These are phyloP conservation scores for Pseudogymnoascus pannorum DNA, from an alignment of 2,329 filamentous ascomycete genomes.

Conservation along the genomic window DNA sequence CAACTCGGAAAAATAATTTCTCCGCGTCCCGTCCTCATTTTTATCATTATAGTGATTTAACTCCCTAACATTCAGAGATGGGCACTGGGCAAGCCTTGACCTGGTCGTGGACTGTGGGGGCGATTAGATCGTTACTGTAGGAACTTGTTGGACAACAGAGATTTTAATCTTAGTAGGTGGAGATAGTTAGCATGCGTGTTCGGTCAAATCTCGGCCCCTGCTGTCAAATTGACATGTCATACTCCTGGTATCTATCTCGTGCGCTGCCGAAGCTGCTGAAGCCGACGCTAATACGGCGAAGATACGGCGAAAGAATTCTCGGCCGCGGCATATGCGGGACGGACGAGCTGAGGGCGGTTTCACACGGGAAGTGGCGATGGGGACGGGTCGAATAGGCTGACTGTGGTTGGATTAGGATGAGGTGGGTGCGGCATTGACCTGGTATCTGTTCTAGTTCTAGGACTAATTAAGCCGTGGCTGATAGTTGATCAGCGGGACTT, in stretches of 20 bases:
- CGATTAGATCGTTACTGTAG: neutral
- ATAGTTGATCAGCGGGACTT: neutral
- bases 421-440: neutral
- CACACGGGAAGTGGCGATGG: neutral
- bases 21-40: no score
- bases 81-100: neutral
- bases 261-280: no score
- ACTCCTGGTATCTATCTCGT: no score
- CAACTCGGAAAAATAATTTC: no score
- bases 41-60: no score
- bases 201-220: no score
- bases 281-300: no score
- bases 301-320: no score
- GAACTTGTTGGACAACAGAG: neutral
- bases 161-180: neutral
- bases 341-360: neutral
- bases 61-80: no score
- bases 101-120: neutral
- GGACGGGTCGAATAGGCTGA: neutral
- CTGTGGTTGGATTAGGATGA: neutral
- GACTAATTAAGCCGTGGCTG: neutral
- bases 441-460: neutral
- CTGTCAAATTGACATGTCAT: no score
- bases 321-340: no score
- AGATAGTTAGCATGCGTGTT: no score